Evolutionary conservation across 345 rosid species (phyloP).

Genomic region (Citrus mangshanensis): DNA sequence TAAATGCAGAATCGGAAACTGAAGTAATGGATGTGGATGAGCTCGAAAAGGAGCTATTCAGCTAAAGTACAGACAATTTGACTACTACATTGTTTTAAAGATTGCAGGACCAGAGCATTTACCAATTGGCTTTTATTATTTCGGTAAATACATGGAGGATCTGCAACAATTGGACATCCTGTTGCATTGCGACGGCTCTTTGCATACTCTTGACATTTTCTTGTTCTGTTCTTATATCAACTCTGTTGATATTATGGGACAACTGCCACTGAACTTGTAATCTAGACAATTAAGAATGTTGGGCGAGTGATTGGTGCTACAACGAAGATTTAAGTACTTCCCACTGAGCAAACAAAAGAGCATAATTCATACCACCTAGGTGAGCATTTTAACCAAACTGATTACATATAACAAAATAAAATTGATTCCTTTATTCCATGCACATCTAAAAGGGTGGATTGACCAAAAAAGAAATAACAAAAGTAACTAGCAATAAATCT

Average conservation of each 20-base stretch:
- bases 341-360: conserved; percentile 41
- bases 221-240: conserved; percentile 37
- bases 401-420: no score
- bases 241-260: conserved; percentile 36
- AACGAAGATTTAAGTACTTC: conserved; percentile 50
- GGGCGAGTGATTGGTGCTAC: conserved; percentile 42
- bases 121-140: conserved; percentile 60
- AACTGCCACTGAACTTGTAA: conserved; percentile 35
- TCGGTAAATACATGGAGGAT: conserved; percentile 56
- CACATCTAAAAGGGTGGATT: no score
- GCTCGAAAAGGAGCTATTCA: conserved; percentile 47
- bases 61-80: conserved; percentile 54
- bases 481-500: no score
- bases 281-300: conserved; percentile 33
- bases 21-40: conserved; percentile 32
- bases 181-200: conserved; percentile 55
- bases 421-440: no score
- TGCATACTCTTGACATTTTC: conserved; percentile 50
- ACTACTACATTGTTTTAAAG: conserved; percentile 51
- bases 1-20: conserved; percentile 24
- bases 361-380: no score
- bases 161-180: conserved; percentile 55
- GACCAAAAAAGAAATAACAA: no score
- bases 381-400: no score
- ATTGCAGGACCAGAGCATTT: conserved; percentile 51